Base-by-base conservation (phyloP, 129 eudicot genomes). In the Silybum marianum region DNA sequence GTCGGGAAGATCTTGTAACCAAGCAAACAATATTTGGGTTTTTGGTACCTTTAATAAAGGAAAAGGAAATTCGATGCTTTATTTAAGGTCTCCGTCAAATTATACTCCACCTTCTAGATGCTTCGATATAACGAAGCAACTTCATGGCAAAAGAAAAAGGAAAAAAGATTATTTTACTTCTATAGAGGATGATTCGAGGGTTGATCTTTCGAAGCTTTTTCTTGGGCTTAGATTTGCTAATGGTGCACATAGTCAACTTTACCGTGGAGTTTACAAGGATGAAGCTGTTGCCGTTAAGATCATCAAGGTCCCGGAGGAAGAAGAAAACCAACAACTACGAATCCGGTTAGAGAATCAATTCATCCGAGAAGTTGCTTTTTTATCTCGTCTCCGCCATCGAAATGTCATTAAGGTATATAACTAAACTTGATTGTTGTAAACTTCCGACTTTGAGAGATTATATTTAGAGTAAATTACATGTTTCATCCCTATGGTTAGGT, bases 161-260 rank as follows among this genome's bases (percentile, higher is more conserved):
- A 80, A 66, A 19, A 88, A 82, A 82, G 94, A 6, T 2, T 54
- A 54, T 54, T n/a, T 54, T n/a, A 54, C 65, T 18, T 54, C 65
- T 46, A 75, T 86, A 48, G 90, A 77, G 9, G 93, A 92, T 24
- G 90, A 84, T 75, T 79, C 74, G 76, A 80, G 67, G 86, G 88
- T 88, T 72, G 93, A 93, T 88, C 93, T 90, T 72, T 90, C 98
- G 0, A 76, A 93, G 89, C 85, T 93, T 6, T 82, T 87, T 10
- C 80, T 93, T 38, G 93, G 95, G 69, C 73, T 75, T 72, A 93
- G 87, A 79, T 93, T 93, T 81, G 97, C 97, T 78, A 90, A 90
- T 30, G 97, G 97, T 26, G 95, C 93, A 0, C 90, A 93, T 65
- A 93, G 97, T 77, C 89, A 86, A 72, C 95, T 93, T 80, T 88